Evolutionary conservation across 225 moss, liverwort and hornwort genomes (phyloP), one percentile per base, ranked within the genome.

Genomic region (Marchantia paleacea): DNA sequence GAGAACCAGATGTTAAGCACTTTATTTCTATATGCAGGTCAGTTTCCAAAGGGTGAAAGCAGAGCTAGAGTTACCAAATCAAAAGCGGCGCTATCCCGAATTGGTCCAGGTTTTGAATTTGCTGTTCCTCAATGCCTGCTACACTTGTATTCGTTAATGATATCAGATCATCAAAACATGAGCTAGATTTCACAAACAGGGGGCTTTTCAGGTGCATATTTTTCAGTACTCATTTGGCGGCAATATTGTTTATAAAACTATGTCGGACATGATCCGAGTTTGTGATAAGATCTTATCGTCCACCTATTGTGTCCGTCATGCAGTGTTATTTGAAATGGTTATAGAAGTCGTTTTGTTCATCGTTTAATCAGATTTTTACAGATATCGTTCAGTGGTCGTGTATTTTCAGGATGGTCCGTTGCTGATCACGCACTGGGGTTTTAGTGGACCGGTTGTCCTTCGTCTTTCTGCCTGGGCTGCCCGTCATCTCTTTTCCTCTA

Each of bases 401-500:
- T 24, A 51, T 74, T 57, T 14, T 8, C 66, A 96, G 94, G 90
- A 86, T 75, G 96, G 96, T 83, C 90, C 94, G 26, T 79, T 97
- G 54, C 69, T 97, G 83, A 88, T 97, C 78, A 97, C 96, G 53
- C 96, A 97, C 78, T 94, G 96, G 96, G 96, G 94, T 13, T 81
- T 97, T 52, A 97, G 96, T 86, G 96, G 96, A 73, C 96, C 96
- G n/a, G 92, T 88, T 58, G 88, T 97, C 26, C 93, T 97, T 73
- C 92, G 93, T 19, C 88, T 97, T 19, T 97, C 96, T 76, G 96
- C 96, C 62, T 97, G 96, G 96, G 96, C 93, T 72, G 96, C 96
- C 29, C 96, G 94, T 73, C 87, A 86, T 75, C 91, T 97, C 13
- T 92, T 88, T 81, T 84, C 91, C 39, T 91, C 92, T 79, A 84